Evolutionary conservation across 805 yeast species (phyloP).

Genomic region (Cyberlindnera veronae): DNA sequence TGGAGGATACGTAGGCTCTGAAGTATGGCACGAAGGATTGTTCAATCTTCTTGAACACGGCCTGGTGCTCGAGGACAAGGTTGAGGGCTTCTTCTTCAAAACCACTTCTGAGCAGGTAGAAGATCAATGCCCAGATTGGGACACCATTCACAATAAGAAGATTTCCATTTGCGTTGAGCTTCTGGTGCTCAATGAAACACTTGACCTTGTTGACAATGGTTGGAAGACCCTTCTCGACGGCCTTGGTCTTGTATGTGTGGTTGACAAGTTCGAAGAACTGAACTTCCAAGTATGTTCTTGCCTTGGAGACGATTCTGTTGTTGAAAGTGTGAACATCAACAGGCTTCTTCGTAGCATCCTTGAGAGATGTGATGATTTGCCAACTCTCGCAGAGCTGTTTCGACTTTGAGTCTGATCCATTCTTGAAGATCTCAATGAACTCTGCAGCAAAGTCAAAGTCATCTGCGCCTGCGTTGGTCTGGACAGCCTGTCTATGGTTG

Average conservation of each 20-base stretch:
- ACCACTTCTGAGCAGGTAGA: slow-evolving; percentile 83
- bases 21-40: slow-evolving; percentile 78
- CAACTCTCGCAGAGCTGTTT: slow-evolving; percentile 74
- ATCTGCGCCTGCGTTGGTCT: slow-evolving; percentile 13
- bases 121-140: slow-evolving; percentile 94
- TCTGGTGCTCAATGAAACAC: slow-evolving; percentile 50
- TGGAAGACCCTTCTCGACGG: slow-evolving; percentile 62
- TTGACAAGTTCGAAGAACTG: slow-evolving; percentile 79
- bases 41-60: slow-evolving; percentile 79
- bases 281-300: slow-evolving; percentile 60
- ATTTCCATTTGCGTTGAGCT: slow-evolving; percentile 43
- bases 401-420: slow-evolving; percentile 58
- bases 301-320: slow-evolving; percentile 45
- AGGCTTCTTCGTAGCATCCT: slow-evolving; percentile 20
- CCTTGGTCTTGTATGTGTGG: slow-evolving; percentile 52
- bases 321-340: slow-evolving; percentile 23
- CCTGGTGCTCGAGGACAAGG: slow-evolving; percentile 58
- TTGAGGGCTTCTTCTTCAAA: slow-evolving; percentile 73
- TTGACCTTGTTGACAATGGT: slow-evolving; percentile 69
- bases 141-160: slow-evolving; percentile 69
- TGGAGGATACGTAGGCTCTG: slow-evolving; percentile 59
- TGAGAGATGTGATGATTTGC: slow-evolving; percentile 52
- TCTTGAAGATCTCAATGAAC: slow-evolving; percentile 56
- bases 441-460: slow-evolving; percentile 57
- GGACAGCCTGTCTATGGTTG: slow-evolving; percentile 55